Evolutionary conservation across 208 protist species (phyloP).

Genomic region (Leishmania aethiopica): DNA sequence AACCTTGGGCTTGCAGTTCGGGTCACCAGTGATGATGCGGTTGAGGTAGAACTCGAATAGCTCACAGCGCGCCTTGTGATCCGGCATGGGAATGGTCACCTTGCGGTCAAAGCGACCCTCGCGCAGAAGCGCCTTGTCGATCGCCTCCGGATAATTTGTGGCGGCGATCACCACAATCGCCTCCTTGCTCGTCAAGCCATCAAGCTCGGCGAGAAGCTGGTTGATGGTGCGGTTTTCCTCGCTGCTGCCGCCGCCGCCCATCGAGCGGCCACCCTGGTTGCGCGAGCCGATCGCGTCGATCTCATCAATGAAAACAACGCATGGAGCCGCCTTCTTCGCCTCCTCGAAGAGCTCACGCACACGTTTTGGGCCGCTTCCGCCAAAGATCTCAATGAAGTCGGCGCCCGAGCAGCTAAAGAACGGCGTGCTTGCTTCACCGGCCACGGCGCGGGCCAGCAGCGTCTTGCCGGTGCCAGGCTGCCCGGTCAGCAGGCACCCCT

Average conservation of each 20-base stretch:
- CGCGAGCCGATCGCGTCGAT: constrained; percentile 98
- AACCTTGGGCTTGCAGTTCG: constrained; percentile 84
- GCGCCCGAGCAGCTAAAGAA: constrained; percentile 97
- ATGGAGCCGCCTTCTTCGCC: constrained; percentile 94
- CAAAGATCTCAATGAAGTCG: constrained; percentile 98
- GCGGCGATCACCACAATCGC: constrained; percentile 97
- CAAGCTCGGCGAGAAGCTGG: constrained; percentile 96
- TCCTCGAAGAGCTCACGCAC: constrained; percentile 97
- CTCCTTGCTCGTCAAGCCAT: constrained; percentile 93
- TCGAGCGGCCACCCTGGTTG: constrained; percentile 80
- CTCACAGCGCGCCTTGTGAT: constrained; percentile 80
- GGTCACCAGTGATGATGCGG: constrained; percentile 86
- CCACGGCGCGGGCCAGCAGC: constrained; percentile 96
- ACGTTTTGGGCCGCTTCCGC: constrained; percentile 94
- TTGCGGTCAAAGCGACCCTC: constrained; percentile 94
- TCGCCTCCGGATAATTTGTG: constrained; percentile 96
- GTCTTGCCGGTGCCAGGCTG: constrained; percentile 98
- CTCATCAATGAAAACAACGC: constrained; percentile 99
- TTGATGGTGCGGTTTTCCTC: constrained; percentile 97
- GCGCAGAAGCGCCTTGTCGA: constrained; percentile 94
- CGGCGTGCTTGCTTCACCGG: constrained; percentile 93
- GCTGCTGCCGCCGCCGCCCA: constrained; percentile 87
- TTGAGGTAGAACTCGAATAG: constrained; percentile 93
- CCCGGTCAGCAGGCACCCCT: constrained; percentile 96
- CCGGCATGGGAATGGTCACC: constrained; percentile 93